phyloP scores from a whole-genome alignment of 2,329 filamentous ascomycete species.

The Alternaria arbusti region DNA sequence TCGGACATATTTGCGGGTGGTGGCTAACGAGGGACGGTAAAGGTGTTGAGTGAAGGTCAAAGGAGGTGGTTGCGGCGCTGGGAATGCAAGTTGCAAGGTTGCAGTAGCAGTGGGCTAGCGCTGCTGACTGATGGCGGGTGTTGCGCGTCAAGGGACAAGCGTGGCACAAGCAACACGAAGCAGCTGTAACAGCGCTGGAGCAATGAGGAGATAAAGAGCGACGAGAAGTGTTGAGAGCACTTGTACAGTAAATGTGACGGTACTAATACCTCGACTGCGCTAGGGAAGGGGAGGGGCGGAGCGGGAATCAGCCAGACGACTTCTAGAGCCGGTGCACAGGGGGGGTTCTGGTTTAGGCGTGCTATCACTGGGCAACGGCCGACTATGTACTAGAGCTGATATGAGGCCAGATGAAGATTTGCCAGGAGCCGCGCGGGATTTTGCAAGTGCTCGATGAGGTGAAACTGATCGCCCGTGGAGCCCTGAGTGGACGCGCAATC shows the following conservation, averaged over 20 bases:
- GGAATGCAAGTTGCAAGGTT: conserved; percentile 14
- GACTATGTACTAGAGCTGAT: conserved; percentile 12
- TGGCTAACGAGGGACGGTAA: conserved; percentile 28
- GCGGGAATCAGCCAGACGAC: conserved; percentile 31
- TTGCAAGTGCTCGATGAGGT: conserved; percentile 20
- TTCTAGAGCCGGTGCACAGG: conserved; percentile 27
- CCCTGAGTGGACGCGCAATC: conserved; percentile 42
- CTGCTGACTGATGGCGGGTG: conserved; percentile 27
- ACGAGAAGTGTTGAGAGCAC: conserved; percentile 27
- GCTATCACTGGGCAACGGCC: conserved; percentile 22
- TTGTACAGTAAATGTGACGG: conserved; percentile 29
- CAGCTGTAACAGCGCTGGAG: conserved; percentile 20
- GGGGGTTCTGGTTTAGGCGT: conserved; percentile 15
- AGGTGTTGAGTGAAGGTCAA: conserved; percentile 18
- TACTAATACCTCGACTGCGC: conserved; percentile 28
- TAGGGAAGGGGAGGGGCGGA: conserved; percentile 41
- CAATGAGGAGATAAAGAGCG: conserved; percentile 31
- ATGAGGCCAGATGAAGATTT: conserved; percentile 22
- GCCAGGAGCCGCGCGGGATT: conserved; percentile 24
- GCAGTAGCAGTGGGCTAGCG: conserved; percentile 23
- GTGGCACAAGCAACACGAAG: conserved; percentile 33
- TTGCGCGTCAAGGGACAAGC: conserved; percentile 17
- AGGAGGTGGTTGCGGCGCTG: conserved; percentile 24
- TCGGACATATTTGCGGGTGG: conserved; percentile 61
- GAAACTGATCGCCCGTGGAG: conserved; percentile 44